Percentiles rank a stretch among this genome's conserved stretches.
Conservation (phyloP, 2,329 filamentous ascomycete genomes). For the Tothia fuscella region DNA sequence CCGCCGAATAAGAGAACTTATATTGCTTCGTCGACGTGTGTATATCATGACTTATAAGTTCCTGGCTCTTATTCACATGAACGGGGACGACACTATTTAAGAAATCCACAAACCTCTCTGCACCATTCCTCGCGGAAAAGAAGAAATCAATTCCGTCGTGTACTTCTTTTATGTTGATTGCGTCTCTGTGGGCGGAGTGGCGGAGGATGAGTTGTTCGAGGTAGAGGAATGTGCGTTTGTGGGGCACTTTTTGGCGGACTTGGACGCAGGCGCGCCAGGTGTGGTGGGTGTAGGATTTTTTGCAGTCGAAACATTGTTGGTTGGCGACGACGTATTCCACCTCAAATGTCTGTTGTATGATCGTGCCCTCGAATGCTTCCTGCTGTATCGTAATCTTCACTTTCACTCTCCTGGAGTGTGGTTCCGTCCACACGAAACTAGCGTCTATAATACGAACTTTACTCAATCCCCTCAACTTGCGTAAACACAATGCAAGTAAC, state of each 20-base stretch:
- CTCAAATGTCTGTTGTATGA: slow-evolving; percentile 88
- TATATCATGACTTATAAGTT: slow-evolving; percentile 84
- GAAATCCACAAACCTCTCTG: slow-evolving; percentile 87
- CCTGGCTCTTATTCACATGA: slow-evolving; percentile 71
- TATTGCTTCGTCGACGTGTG: slow-evolving; percentile 86
- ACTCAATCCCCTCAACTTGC: slow-evolving; percentile 72
- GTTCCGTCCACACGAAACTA: slow-evolving; percentile 95
- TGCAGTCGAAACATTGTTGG: slow-evolving; percentile 90
- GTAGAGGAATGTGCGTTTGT: slow-evolving; percentile 77
- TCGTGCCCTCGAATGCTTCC: slow-evolving; percentile 52
- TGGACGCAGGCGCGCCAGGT: slow-evolving; percentile 91
- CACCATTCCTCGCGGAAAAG: slow-evolving; percentile 80
- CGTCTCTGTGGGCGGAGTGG: slow-evolving; percentile 80
- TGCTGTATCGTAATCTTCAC: slow-evolving; percentile 91
- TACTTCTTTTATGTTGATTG: slow-evolving; percentile 95
- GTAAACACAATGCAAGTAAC: slow-evolving; percentile 79
- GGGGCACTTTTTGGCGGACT: slow-evolving; percentile 90
- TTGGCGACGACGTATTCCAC: slow-evolving; percentile 82
- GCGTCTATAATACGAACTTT: slow-evolving; percentile 94
- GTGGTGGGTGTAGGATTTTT: slow-evolving; percentile 92
- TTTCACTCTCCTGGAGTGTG: slow-evolving; percentile 82
- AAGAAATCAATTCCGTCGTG: slow-evolving; percentile 95
- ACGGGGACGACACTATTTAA: slow-evolving; percentile 70
- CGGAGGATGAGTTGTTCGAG: slow-evolving; percentile 95
- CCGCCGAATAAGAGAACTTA: slow-evolving; percentile 86